phyloP scores from a whole-genome alignment of 495 filamentous ascomycete genomes.

The Halenospora varia region DNA sequence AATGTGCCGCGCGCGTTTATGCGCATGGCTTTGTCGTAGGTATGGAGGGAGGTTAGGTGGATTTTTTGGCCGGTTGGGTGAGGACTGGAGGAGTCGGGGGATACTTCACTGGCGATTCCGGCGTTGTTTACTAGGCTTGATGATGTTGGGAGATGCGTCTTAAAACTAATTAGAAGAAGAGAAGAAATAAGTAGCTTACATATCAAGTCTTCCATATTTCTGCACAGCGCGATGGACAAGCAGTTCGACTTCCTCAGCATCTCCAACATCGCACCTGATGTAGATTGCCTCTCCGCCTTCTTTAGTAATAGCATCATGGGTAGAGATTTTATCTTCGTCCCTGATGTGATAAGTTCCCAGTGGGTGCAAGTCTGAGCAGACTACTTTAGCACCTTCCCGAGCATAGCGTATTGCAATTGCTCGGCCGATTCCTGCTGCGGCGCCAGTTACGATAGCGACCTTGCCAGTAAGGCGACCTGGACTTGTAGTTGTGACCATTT shows the following conservation, averaged over 20 bases:
- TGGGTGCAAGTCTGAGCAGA: conserved; percentile 45
- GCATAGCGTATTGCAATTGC: conserved; percentile 42
- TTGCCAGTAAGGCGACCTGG: conserved; percentile 16
- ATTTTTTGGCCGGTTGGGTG: conserved; percentile 26
- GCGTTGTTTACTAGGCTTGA: conserved; percentile 53
- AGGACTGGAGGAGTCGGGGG: not conserved
- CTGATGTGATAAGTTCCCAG: conserved; percentile 21
- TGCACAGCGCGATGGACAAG: conserved; percentile 41
- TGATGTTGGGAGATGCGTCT: not conserved
- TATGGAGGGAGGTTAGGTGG: conserved; percentile 25
- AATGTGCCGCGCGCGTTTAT: conserved; percentile 46
- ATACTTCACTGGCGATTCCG: conserved; percentile 32
- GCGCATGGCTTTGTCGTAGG: conserved; percentile 40
- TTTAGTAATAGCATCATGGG: conserved; percentile 37
- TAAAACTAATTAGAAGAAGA: not conserved
- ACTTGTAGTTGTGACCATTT: not conserved
- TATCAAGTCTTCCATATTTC: conserved; percentile 32
- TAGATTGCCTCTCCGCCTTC: conserved; percentile 40
- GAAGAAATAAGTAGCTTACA: not conserved
- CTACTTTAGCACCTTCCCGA: conserved; percentile 40
- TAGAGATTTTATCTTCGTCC: conserved; percentile 32
- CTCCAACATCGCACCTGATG: conserved; percentile 41
- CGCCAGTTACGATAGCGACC: conserved; percentile 45
- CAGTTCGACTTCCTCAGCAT: conserved; percentile 55
- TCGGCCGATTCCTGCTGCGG: conserved; percentile 44